A percentile compares a stretch with the other conserved stretches of the same genome.
Conservation (phyloP, 495 filamentous ascomycete genomes). For the Talaromyces proteolyticus region DNA sequence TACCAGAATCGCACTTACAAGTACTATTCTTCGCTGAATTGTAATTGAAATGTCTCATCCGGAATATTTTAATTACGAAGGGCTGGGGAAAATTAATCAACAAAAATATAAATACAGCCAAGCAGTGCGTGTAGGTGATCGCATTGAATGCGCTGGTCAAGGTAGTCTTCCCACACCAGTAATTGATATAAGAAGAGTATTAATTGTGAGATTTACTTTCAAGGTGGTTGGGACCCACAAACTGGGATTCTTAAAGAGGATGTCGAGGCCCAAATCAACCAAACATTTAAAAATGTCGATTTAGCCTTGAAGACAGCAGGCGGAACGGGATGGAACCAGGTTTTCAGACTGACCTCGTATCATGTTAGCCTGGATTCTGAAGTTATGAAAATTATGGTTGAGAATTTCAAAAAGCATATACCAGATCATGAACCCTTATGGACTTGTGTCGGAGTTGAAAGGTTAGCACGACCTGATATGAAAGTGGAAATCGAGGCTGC, state of each 20-base stretch:
- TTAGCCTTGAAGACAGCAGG: constrained; percentile 40
- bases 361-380: constrained; percentile 35
- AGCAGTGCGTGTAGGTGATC: constrained; percentile 46
- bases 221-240: constrained; percentile 46
- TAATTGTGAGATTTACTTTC: not conserved
- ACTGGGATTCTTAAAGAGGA: constrained; percentile 28
- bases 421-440: constrained; percentile 44
- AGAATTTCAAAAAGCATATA: constrained; percentile 43
- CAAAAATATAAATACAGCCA: constrained; percentile 43
- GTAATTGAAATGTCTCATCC: constrained; percentile 34
- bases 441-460: constrained; percentile 40
- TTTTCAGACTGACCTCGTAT: constrained; percentile 45
- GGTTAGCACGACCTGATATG: constrained; percentile 41
- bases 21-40: no score
- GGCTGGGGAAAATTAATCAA: constrained; percentile 27
- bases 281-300: constrained; percentile 50
- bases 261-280: constrained; percentile 43
- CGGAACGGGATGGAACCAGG: constrained; percentile 52
- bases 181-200: not conserved
- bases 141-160: constrained; percentile 50
- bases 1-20: no score
- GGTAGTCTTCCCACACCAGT: constrained; percentile 18
- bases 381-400: constrained; percentile 30
- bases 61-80: constrained; percentile 35
- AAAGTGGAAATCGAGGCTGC: constrained; percentile 52